A percentile compares a stretch with the other conserved stretches of the same genome.
These are phyloP conservation scores for Actinidia arguta DNA, from an alignment of 179 eudicot genomes.

Conservation along the genomic window DNA sequence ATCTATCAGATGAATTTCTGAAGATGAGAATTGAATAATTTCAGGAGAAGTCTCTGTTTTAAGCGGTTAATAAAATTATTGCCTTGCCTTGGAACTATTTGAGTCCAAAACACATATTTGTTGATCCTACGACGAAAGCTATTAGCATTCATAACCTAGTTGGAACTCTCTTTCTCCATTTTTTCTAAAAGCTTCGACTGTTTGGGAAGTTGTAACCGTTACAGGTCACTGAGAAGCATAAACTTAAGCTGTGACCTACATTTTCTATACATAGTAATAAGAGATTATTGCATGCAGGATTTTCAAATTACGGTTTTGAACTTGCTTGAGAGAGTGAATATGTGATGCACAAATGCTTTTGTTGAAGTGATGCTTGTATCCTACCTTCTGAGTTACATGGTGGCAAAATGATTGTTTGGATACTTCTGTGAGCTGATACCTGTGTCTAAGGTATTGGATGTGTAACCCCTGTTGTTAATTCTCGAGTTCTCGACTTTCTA, in stretches of 20 bases:
- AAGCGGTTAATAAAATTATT: not conserved
- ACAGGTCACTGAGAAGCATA: not conserved
- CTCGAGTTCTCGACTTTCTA: not conserved
- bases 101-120: slow-evolving; percentile 14
- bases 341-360: not conserved
- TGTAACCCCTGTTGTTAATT: not conserved
- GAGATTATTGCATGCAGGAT: not conserved
- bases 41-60: not conserved
- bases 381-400: not conserved
- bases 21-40: not conserved
- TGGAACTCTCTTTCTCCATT: not conserved
- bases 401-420: slow-evolving; percentile 2
- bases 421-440: too few relatives aligned
- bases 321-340: not conserved
- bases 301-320: not conserved
- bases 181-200: not conserved
- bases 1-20: slow-evolving; percentile 19
- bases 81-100: slow-evolving; percentile 18
- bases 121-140: not conserved
- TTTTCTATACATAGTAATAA: slow-evolving; percentile 8
- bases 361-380: not conserved
- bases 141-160: not conserved
- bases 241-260: not conserved
- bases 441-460: too few relatives aligned
- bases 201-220: slow-evolving; percentile 13